Base-by-base conservation (phyloP, 169 alveolate genomes). In the Eimeria brunetti region DNA sequence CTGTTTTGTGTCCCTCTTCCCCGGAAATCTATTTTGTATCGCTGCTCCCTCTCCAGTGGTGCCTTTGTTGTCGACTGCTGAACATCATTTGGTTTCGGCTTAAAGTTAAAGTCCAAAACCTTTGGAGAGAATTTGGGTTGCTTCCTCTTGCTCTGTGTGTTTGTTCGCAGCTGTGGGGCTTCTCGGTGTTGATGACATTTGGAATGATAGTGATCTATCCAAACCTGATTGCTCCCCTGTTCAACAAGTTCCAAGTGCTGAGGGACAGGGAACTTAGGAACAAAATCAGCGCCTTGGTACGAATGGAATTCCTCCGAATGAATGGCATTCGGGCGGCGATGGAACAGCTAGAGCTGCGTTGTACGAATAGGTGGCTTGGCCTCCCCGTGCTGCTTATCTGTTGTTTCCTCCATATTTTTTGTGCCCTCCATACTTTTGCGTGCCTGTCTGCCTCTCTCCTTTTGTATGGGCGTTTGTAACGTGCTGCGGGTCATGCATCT, bases 141-240 rank as follows among this genome's bases (percentile, higher is more conserved):
- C 58, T 18, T 16, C 1, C 41, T 46, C 22, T 38, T 36, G 81
- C 49, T 16, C 24, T 53, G 67, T 33, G 90, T 38, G 84, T 46
- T 53, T 67, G 69, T 96, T 71, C 71, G 71, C 94, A 95, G 91
- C 89, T 95, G 41, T 97, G 97, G 96, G 97, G 96, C 33, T 98
- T 98, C 96, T 91, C 97, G 9, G 97, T 98, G 58, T 89, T 97
- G 27, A 85, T 98, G 90, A 96, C 97, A 62, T 94, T 98, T 64
- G 96, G 97, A 38, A 96, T 98, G 96, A 93, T 97, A 95, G 96
- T 97, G 88, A 94, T 98, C 0, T 98, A 97, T 96, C 99, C 99
- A 2, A 98, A 98, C 89, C 96, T 97, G 80, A 98, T 99, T 75
- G 98, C 98, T 78, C 99, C 99, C 1, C 97, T 98, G 46, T 99